These are phyloP conservation scores for Pistacia atlantica DNA, from an alignment of 345 rosid species.

Conservation along the genomic window DNA sequence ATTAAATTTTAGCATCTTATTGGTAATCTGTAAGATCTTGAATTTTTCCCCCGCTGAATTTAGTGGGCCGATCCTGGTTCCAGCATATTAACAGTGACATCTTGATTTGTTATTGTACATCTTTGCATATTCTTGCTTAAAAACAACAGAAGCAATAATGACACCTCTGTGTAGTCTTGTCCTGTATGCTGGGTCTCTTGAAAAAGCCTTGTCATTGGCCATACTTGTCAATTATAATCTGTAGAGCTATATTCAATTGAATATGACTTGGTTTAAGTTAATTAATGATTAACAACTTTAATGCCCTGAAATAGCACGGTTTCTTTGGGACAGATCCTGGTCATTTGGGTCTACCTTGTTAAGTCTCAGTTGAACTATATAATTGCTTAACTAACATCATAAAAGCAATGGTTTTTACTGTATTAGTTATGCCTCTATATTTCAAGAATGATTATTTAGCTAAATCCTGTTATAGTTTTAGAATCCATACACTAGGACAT, in stretches of 20 bases:
- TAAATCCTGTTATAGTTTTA: not conserved
- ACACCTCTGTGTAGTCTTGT: not conserved
- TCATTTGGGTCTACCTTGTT: not conserved
- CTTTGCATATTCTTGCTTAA: not conserved
- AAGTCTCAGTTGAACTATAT: not conserved
- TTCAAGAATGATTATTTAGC: not conserved
- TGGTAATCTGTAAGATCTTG: not conserved
- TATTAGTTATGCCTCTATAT: not conserved
- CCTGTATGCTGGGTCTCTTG: not conserved
- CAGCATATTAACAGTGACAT: not conserved
- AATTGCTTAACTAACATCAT: conserved; percentile 5
- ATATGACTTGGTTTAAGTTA: conserved; percentile 5
- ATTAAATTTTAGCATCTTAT: not conserved
- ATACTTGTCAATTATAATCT: not conserved
- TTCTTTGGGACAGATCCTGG: not conserved
- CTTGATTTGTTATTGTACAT: not conserved
- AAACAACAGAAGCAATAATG: not conserved
- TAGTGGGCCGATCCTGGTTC: too few species aligned
- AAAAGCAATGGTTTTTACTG: not conserved
- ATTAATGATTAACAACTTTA: not conserved
- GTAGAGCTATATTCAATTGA: not conserved
- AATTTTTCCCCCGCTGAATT: not conserved
- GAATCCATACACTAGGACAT: not conserved
- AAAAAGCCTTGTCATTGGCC: not conserved
- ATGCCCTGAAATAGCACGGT: not conserved